Evolutionary conservation across 2,329 filamentous ascomycete genomes (phyloP).

Genomic region (Huntiella savannae): DNA sequence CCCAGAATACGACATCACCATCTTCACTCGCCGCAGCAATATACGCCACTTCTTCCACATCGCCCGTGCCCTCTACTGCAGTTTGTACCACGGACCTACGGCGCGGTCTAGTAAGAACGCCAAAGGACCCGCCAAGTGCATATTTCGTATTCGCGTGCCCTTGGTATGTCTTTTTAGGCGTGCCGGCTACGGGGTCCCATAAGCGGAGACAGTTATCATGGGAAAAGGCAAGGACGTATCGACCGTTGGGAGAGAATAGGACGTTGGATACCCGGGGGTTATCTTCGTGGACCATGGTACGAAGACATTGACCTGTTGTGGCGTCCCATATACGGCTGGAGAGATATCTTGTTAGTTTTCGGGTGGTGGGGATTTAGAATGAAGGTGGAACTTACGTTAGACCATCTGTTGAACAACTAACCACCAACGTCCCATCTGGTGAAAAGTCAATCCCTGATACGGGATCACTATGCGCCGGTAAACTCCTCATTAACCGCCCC

Average conservation of each 20-base stretch:
- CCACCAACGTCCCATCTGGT: slow-evolving; percentile 76
- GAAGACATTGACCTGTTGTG: slow-evolving; percentile 79
- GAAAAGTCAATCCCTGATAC: slow-evolving; percentile 89
- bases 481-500: slow-evolving; percentile 66
- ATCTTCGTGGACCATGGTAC: slow-evolving; percentile 90
- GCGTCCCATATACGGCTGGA: slow-evolving; percentile 80
- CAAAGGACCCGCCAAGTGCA: slow-evolving; percentile 72
- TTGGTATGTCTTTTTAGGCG: slow-evolving; percentile 92
- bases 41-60: slow-evolving; percentile 27
- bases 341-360: slow-evolving; percentile 1
- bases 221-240: slow-evolving; percentile 79
- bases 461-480: slow-evolving; percentile 89
- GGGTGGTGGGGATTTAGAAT: neutral
- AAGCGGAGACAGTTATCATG: slow-evolving; percentile 77
- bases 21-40: slow-evolving; percentile 76
- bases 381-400: slow-evolving; percentile 41
- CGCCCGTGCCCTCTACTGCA: neutral
- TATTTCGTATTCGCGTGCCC: slow-evolving; percentile 73
- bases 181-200: slow-evolving; percentile 87
- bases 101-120: slow-evolving; percentile 22
- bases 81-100: slow-evolving; percentile 10
- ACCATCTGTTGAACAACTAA: slow-evolving; percentile 79
- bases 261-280: slow-evolving; percentile 32
- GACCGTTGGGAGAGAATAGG: slow-evolving; percentile 84
- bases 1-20: slow-evolving; percentile 71